Percentiles rank a stretch among this genome's conserved stretches.
These are phyloP conservation scores for Leptomonas pyrrhocoris DNA, from an alignment of 208 protist species.

Conservation along the genomic window DNA sequence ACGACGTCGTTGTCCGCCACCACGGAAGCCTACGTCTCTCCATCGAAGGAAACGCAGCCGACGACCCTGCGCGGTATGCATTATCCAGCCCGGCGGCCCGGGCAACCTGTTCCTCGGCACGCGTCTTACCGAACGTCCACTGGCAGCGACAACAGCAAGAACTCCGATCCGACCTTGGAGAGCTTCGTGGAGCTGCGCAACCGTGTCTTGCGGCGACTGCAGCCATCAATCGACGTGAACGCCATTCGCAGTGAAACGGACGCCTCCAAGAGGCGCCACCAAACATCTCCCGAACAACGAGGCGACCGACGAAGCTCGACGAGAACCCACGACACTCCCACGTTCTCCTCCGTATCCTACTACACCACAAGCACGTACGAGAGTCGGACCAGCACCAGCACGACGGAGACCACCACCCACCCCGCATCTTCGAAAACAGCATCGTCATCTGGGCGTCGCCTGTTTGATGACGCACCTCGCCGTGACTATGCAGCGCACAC, in stretches of 20 bases:
- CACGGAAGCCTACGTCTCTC: background rate
- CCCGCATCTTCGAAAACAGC: background rate
- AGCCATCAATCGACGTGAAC: background rate
- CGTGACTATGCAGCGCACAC: background rate
- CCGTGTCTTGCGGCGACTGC: slow-evolving; percentile 19
- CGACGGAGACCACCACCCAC: background rate
- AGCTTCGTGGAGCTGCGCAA: slow-evolving; percentile 34
- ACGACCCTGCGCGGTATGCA: background rate
- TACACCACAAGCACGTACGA: slow-evolving; percentile 8
- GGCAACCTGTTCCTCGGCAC: slow-evolving; percentile 5
- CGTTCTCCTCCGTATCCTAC: slow-evolving; percentile 6
- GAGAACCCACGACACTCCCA: background rate
- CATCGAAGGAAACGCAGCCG: background rate
- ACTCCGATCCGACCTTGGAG: slow-evolving; percentile 7
- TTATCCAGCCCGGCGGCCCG: background rate
- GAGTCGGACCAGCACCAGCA: background rate
- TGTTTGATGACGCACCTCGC: background rate
- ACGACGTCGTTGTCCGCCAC: background rate
- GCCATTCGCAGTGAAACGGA: background rate
- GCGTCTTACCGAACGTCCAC: background rate
- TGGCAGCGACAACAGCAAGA: background rate
- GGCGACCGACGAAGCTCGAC: background rate
- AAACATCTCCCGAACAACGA: background rate
- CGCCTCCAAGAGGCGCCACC: background rate
- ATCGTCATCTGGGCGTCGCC: slow-evolving; percentile 1